Conservation (phyloP, 2,329 filamentous ascomycete species). For the Pyrenophora seminiperda region DNA sequence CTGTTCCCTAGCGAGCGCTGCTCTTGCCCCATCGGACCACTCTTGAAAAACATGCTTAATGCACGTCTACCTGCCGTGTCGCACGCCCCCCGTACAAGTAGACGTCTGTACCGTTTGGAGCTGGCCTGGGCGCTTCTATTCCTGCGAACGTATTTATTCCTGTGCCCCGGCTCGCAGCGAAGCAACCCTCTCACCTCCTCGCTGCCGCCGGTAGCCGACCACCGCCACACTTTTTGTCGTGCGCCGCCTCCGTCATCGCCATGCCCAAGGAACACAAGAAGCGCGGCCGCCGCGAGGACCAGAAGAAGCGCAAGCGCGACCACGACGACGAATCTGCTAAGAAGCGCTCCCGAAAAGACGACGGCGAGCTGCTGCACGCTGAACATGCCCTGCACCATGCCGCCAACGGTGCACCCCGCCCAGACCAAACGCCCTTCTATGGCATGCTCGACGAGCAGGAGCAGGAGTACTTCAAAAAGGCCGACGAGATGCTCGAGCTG, state of each 20-base stretch:
- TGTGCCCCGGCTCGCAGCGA: not conserved
- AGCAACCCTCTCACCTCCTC: not conserved
- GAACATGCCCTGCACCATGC: slow-evolving; percentile 27
- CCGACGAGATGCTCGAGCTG: slow-evolving; percentile 85
- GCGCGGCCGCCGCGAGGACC: slow-evolving; percentile 60
- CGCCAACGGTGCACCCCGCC: slow-evolving; percentile 37
- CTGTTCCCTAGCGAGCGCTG: slow-evolving; percentile 13
- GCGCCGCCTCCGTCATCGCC: slow-evolving; percentile 15
- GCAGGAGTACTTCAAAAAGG: slow-evolving; percentile 91
- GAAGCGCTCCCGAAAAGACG: slow-evolving; percentile 44
- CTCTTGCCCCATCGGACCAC: slow-evolving; percentile 15
- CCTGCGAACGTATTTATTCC: not conserved
- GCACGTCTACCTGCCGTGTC: slow-evolving; percentile 15
- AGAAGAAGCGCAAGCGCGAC: slow-evolving; percentile 54
- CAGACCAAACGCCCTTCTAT: slow-evolving; percentile 76
- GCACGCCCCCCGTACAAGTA: slow-evolving; percentile 10
- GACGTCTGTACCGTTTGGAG: slow-evolving; percentile 8
- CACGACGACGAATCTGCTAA: slow-evolving; percentile 37
- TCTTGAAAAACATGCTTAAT: slow-evolving; percentile 13
- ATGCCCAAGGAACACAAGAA: slow-evolving; percentile 67
- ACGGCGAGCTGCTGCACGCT: slow-evolving; percentile 20
- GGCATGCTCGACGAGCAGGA: slow-evolving; percentile 91
- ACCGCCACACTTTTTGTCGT: slow-evolving; percentile 22
- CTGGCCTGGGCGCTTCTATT: not conserved
- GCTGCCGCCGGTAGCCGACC: slow-evolving; percentile 16